Evolutionary conservation across 2,329 filamentous ascomycete genomes (phyloP), one percentile per base, ranked within the genome.

Genomic region (Fusarium oligoseptatum): DNA sequence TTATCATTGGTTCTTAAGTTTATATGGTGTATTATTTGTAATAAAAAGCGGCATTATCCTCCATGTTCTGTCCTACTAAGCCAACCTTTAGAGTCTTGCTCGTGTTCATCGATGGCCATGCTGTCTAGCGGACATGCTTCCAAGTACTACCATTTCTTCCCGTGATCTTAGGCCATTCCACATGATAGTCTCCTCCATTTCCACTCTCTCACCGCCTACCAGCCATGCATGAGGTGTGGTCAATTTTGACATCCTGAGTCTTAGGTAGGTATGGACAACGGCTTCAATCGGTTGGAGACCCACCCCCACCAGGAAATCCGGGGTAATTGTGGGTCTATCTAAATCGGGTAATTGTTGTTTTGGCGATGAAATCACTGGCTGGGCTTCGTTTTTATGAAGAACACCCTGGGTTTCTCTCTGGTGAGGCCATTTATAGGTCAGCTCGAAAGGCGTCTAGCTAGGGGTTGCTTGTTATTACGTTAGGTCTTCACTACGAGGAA

Each of bases 1-100:
- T 90, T 5, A 74, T 78, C 10, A 66, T 83, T 57, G 82, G 81
- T 3, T 74, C 72, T 45, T 76, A 45, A 11, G n/a, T 24, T 32
- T 3, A 29, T 37, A 3, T n/a, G 17, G 27, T 32, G 24, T 17
- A 36, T 32, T 39, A 22, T 87, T 85, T 58, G 32, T 34, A 29
- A 27, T 39, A 12, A 58, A 58, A 58, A 41, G 34, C 22, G 22
- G 55, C 34, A 29, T 29, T 34, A 17, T n/a, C 6, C 5, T 43
- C 12, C 20, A 45, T 10, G 11, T 10, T n/a, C 29, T n/a, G 15
- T 48, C 17, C 45, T 27, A 32, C 29, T 29, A 3, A 52, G 27
- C 6, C 27, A 29, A 12, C 24, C 17, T n/a, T 32, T 32, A 10
- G 6, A n/a, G 45, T 50, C 45, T n/a, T 50, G 45, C 6, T 29